A percentile compares a stretch with the other conserved stretches of the same genome.
Conservation (phyloP, 176 grass and related monocot species). For the Hordeum vulgare region DNA sequence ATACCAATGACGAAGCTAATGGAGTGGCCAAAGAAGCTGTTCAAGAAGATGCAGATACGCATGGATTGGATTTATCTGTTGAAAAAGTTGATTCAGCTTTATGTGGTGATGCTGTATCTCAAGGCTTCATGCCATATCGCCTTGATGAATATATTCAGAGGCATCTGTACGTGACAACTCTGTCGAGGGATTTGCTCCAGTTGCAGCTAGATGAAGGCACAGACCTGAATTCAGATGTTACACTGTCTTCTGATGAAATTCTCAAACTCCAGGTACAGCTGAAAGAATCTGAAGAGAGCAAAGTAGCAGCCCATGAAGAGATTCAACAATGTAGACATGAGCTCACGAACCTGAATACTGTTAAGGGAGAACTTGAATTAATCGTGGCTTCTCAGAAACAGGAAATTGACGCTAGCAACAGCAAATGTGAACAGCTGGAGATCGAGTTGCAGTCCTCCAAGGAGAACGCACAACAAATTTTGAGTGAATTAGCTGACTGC, state of each 20-base stretch:
- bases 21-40: conserved; percentile 14
- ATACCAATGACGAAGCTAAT: conserved; percentile 18
- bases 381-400: conserved; percentile 30
- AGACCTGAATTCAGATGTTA: conserved; percentile 30
- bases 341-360: conserved; percentile 28
- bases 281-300: conserved; percentile 53
- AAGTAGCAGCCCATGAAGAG: conserved; percentile 31
- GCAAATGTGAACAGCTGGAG: conserved; percentile 49
- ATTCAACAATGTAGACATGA: conserved; percentile 59
- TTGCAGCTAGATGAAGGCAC: conserved; percentile 56
- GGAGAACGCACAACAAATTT: conserved; percentile 28
- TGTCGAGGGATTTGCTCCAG: conserved; percentile 70
- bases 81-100: conserved; percentile 29
- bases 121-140: conserved; percentile 13
- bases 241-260: conserved; percentile 36
- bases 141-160: conserved; percentile 55
- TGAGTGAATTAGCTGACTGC: conserved; percentile 45
- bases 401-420: conserved; percentile 34
- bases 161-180: conserved; percentile 52
- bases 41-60: conserved; percentile 24
- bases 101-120: background rate
- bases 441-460: conserved; percentile 40
- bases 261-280: conserved; percentile 36
- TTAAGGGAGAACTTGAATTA: conserved; percentile 53
- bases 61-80: conserved; percentile 26